Evolutionary conservation across 2,329 filamentous ascomycete species (phyloP), one percentile per base, ranked within the genome.

Genomic region (Botrytis pseudocinerea): DNA sequence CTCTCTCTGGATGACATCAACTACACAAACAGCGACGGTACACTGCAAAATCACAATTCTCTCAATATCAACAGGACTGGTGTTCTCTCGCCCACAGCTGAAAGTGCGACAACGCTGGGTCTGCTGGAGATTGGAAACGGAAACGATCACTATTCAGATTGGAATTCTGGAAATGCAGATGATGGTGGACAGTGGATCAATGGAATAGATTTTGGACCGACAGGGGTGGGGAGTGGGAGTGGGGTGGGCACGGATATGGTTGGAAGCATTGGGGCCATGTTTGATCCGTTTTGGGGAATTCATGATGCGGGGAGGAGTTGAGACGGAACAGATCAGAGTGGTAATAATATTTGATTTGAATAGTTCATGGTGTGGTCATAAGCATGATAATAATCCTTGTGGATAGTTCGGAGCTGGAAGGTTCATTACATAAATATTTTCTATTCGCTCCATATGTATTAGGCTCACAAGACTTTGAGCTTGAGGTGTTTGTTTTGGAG

Each of bases 141-240:
- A 57, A 68, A 42, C 10, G 65, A 68, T 57, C 65, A 68, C 12
- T 68, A 68, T 28, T 16, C 25, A 57, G 65, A 57, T 68, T 68
- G 65, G 65, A 68, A 57, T 57, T 25, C 65, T 22, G 65, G 65
- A 32, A 10, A 68, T 8, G 25, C 35, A 32, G 65, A 57, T 42
- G 48, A 57, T 57, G 65, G 65, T 28, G 65, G 35, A 0, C 65
- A 68, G 22, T 68, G 65, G 65, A 68, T 68, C 2, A 68, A 68
- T 7, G 35, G 44, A 9, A 44, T 65, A 32, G 32, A 51, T 44
- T 54, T 64, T 14, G 69, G 44, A 3, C 44, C 32, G 2, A 18
- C 59, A 48, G 69, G 60, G 8, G 38, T 54, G n/a, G 42, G 42
- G 20, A 20, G 57, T 62, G 60, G 46, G 20, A 65, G 25, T 38